Evolutionary conservation across 768 basidiomycete genomes (phyloP).

Genomic region (Lentinus brumalis): DNA sequence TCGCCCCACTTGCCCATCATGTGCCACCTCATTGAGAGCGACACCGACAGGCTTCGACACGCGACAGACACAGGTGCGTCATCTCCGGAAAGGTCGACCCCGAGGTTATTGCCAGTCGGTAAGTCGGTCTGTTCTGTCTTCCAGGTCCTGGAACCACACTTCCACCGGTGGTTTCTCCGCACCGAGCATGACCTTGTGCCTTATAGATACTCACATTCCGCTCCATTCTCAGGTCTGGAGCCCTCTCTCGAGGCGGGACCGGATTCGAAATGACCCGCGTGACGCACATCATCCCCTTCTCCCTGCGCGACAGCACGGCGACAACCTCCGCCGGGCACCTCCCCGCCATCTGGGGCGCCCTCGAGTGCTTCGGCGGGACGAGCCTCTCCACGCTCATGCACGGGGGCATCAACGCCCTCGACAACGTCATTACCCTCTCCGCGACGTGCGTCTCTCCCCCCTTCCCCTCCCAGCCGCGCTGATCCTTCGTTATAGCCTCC

Average conservation of each 20-base stretch:
- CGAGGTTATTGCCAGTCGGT: constrained; percentile 12
- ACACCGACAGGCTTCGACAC: not conserved
- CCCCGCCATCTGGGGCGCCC: constrained; percentile 15
- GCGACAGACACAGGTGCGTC: constrained; percentile 14
- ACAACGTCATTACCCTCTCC: constrained; percentile 20
- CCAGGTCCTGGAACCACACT: too few species aligned
- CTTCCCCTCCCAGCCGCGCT: not conserved
- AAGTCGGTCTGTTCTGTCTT: not conserved
- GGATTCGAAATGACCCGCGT: constrained; percentile 14
- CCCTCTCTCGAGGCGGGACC: not conserved
- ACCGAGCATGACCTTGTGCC: too few species aligned
- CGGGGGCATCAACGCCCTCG: constrained; percentile 18
- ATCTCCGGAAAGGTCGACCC: constrained; percentile 15
- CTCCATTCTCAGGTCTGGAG: not conserved
- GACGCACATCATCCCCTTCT: constrained; percentile 19
- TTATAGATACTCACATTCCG: not conserved
- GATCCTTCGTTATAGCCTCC: not conserved
- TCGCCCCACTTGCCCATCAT: not conserved
- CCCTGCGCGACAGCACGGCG: constrained; percentile 11
- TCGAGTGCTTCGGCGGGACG: constrained; percentile 16
- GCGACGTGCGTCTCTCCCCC: constrained; percentile 9
- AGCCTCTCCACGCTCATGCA: constrained; percentile 16
- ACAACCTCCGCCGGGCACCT: constrained; percentile 11
- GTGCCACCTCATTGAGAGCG: not conserved
- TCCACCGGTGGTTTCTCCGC: too few species aligned